Evolutionary conservation across 805 yeast species (phyloP).

Genomic region (Groenewaldozyma tartarivorans): DNA sequence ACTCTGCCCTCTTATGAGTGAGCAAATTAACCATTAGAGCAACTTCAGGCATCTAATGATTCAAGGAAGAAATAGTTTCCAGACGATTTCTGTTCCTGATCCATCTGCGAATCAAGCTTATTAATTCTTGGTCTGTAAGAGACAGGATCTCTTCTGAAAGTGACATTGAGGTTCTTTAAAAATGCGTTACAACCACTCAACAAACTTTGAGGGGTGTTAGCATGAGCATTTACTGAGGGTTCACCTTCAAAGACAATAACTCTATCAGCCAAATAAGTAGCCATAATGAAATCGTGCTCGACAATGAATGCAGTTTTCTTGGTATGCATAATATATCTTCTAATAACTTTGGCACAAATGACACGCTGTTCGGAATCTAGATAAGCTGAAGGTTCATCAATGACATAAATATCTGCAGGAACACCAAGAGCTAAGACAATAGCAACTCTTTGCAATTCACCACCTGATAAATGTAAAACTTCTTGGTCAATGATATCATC

Average conservation of each 20-base stretch:
- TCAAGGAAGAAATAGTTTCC: conserved; percentile 98
- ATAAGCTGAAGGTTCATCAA: conserved; percentile 98
- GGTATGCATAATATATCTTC: conserved; percentile 91
- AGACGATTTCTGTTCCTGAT: conserved; percentile 84
- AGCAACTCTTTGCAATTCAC: conserved; percentile 99
- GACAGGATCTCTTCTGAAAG: conserved; percentile 98
- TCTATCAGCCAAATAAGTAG: conserved; percentile 96
- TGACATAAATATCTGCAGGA: conserved; percentile 90
- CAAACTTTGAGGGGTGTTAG: conserved; percentile 84
- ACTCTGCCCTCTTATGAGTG: no score
- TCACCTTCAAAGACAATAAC: conserved; percentile 96
- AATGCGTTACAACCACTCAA: conserved; percentile 96
- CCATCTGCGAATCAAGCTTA: conserved; percentile 97
- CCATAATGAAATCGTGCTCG: conserved; percentile 99
- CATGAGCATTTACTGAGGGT: conserved; percentile 79
- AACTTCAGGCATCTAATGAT: conserved; percentile 7
- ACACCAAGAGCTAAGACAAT: conserved; percentile 90
- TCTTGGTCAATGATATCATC: conserved; percentile 96
- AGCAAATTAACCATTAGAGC: no score
- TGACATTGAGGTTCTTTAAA: conserved; percentile 93
- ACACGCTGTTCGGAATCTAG: conserved; percentile 99
- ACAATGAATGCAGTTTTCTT: conserved; percentile 98
- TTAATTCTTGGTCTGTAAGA: conserved; percentile 98
- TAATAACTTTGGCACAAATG: conserved; percentile 94
- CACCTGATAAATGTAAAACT: conserved; percentile 96